Base-by-base conservation (phyloP, 2,329 filamentous ascomycete genomes). In the Akanthomyces lecanii region DNA sequence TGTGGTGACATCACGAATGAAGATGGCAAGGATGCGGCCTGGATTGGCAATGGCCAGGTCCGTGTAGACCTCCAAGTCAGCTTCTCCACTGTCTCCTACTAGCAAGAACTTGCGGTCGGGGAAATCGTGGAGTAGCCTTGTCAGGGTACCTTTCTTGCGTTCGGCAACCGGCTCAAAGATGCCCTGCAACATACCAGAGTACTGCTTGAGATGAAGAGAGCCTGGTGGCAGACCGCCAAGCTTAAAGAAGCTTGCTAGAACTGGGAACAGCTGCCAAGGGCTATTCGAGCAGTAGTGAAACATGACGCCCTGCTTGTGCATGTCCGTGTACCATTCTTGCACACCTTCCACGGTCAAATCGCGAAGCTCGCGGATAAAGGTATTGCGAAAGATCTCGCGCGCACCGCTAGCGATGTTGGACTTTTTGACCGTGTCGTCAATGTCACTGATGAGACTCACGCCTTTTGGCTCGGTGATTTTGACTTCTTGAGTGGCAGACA, bases 201-300 rank as follows among this genome's bases (percentile, higher is more conserved):
- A 99, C 67, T 96, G 92, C 75, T 99, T 99, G 67, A 99, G 76
- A 72, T 99, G 96, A 67, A 98, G 90, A 0, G 94, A 97, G 0
- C 95, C 96, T 0, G 85, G 85, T 0, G 95, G 95, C 1, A 99
- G 78, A 1, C 90, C 90, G 7, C 90, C 90, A 47, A 89, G 77
- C 67, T 88, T 86, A 74, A 98, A 96, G 73, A 90, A 99, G 60
- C 85, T 91, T 5, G 91, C 89, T 12, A 99, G 79, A 2, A 98
- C 86, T 0, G 95, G 95, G 69, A 91, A 99, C 7, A 99, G 82
- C 73, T 99, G 96, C 96, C 96, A 99, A 0, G 95, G 95, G 57
- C 94, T 96, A 75, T 99, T 99, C n/a, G 95, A 99, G 67, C 97
- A 96, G 74, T 99, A 99, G 73, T 99, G 96, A 59, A 99, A 84